Conservation (phyloP, 306 rosid genomes). For the Quercus variabilis region DNA sequence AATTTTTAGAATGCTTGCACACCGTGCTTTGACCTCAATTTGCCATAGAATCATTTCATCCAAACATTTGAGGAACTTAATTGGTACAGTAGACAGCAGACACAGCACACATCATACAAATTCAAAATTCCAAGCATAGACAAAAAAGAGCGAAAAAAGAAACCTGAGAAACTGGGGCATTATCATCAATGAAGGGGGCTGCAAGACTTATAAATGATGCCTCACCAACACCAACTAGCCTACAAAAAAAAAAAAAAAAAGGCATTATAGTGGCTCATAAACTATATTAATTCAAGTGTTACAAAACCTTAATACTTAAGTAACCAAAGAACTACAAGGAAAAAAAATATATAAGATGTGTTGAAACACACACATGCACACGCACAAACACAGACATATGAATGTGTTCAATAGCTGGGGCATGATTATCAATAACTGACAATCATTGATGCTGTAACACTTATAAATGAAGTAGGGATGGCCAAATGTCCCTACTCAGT, state of each 20-base stretch:
- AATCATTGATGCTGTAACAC: too few species aligned
- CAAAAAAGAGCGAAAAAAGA: not conserved
- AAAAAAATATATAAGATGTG: not conserved
- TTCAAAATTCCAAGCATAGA: conserved; percentile 11
- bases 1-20: not conserved
- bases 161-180: conserved; percentile 80
- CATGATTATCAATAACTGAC: too few species aligned
- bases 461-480: too few species aligned
- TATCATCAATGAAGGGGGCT: conserved; percentile 91
- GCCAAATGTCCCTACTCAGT: too few species aligned
- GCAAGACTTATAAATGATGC: conserved; percentile 95
- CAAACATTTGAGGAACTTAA: not conserved
- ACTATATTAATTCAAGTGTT: conserved; percentile 1
- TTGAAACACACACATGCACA: not conserved
- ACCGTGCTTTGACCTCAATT: not conserved
- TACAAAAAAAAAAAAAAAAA: conserved; percentile 27
- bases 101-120: conserved; percentile 1
- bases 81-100: not conserved
- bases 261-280: not conserved
- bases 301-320: not conserved
- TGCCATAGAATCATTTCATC: conserved; percentile 5
- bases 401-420: too few species aligned
- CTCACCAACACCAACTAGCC: conserved; percentile 92
- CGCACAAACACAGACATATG: not conserved
- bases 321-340: conserved; percentile 8